Conservation (phyloP, 805 yeast genomes). For the Nakazawaea ishiwadae region DNA sequence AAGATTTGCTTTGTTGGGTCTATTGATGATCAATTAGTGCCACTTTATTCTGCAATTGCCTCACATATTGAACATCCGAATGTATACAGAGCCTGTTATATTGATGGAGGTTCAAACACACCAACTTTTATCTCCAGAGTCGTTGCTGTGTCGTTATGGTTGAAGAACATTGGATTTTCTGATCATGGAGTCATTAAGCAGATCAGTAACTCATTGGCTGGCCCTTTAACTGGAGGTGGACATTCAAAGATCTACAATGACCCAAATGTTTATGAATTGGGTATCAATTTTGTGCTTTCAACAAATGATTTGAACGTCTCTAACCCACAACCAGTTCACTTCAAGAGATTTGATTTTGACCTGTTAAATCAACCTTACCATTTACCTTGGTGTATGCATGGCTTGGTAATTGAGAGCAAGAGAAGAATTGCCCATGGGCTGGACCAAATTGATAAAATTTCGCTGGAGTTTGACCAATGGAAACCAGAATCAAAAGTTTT, state of each 20-base stretch:
- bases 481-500: slow-evolving; percentile 76
- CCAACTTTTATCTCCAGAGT: slow-evolving; percentile 77
- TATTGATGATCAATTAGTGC: slow-evolving; percentile 90
- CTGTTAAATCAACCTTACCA: slow-evolving; percentile 79
- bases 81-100: slow-evolving; percentile 81
- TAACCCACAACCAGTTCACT: slow-evolving; percentile 23
- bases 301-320: slow-evolving; percentile 53
- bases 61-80: slow-evolving; percentile 85
- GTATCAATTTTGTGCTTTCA: slow-evolving; percentile 67
- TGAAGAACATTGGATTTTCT: slow-evolving; percentile 71
- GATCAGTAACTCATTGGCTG: slow-evolving; percentile 73
- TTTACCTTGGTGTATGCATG: slow-evolving; percentile 91
- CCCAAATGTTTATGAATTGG: slow-evolving; percentile 76
- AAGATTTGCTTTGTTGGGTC: slow-evolving; percentile 84
- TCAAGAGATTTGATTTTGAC: slow-evolving; percentile 50
- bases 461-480: slow-evolving; percentile 79
- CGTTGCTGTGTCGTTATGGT: slow-evolving; percentile 65
- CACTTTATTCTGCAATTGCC: slow-evolving; percentile 83
- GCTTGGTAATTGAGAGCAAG: slow-evolving; percentile 56
- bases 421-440: slow-evolving; percentile 34
- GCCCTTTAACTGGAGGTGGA: slow-evolving; percentile 92
- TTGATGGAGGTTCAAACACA: slow-evolving; percentile 75
- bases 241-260: slow-evolving; percentile 89
- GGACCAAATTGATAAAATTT: slow-evolving; percentile 56
- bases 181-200: slow-evolving; percentile 88